These are phyloP conservation scores for Claviceps sorghi DNA, from an alignment of 2,329 filamentous ascomycete genomes.

Conservation along the genomic window DNA sequence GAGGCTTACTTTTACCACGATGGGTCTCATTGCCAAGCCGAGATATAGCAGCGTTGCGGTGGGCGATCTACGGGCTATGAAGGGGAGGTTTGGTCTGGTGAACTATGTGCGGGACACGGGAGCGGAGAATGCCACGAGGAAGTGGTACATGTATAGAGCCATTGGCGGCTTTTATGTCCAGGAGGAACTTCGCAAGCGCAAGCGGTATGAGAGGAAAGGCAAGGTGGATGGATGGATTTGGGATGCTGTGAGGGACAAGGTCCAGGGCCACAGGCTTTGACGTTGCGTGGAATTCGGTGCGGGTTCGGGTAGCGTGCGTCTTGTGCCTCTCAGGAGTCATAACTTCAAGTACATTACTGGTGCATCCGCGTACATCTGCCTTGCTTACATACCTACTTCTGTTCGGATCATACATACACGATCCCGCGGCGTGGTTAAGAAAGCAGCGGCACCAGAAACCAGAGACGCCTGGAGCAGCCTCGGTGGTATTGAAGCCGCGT, in stretches of 20 bases:
- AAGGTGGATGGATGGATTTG: constrained; percentile 27
- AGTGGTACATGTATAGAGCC: constrained; percentile 27
- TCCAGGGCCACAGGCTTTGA: constrained; percentile 12
- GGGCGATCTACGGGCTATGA: constrained; percentile 20
- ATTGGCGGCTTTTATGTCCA: constrained; percentile 26
- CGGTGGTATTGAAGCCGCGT: no score
- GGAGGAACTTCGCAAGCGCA: constrained; percentile 9
- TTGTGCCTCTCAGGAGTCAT: background rate
- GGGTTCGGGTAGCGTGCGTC: background rate
- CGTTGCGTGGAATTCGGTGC: background rate
- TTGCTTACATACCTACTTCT: no score
- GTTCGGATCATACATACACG: no score
- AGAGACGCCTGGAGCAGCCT: no score
- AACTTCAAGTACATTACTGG: no score
- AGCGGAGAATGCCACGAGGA: constrained; percentile 19
- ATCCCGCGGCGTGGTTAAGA: no score
- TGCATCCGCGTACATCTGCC: no score
- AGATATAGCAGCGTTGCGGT: constrained; percentile 30
- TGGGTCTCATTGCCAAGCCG: constrained; percentile 40
- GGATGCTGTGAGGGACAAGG: constrained; percentile 21
- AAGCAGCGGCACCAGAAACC: no score
- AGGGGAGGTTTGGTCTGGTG: constrained; percentile 22
- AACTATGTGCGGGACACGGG: constrained; percentile 25
- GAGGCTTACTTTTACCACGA: constrained; percentile 37
- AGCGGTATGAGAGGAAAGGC: constrained; percentile 8